These are phyloP conservation scores for Mycena pura DNA, from an alignment of 768 basidiomycete species.

Conservation along the genomic window DNA sequence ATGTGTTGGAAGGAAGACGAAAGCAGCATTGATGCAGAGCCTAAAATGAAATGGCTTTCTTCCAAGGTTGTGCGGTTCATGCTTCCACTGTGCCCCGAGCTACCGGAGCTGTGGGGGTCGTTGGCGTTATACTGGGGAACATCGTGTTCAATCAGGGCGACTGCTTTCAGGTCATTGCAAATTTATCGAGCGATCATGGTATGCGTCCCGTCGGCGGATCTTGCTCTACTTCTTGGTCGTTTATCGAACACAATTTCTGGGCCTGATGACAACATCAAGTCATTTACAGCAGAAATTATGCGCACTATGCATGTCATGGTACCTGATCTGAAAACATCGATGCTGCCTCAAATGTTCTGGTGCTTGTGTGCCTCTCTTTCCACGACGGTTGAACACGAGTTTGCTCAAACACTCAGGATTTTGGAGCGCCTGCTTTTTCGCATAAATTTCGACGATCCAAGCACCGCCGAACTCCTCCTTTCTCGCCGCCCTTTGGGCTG, in stretches of 20 bases:
- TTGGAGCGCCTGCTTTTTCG: constrained; percentile 69
- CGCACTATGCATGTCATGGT: constrained; percentile 73
- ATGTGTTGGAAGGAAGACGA: constrained; percentile 81
- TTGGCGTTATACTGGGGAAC: constrained; percentile 86
- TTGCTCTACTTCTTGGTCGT: constrained; percentile 82
- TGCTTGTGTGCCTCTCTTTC: constrained; percentile 79
- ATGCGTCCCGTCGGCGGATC: constrained; percentile 68
- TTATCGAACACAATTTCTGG: constrained; percentile 85
- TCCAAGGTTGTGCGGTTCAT: constrained; percentile 71
- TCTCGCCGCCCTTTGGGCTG: constrained; percentile 75
- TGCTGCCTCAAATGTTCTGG: constrained; percentile 90
- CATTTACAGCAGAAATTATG: constrained; percentile 85
- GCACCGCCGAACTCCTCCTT: constrained; percentile 72
- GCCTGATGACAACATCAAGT: constrained; percentile 76
- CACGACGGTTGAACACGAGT: constrained; percentile 85
- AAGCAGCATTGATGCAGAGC: constrained; percentile 55
- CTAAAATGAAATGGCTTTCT: constrained; percentile 75
- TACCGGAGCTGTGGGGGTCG: constrained; percentile 80
- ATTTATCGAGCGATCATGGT: constrained; percentile 86
- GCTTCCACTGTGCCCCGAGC: constrained; percentile 69
- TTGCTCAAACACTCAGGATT: constrained; percentile 67
- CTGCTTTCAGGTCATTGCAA: constrained; percentile 89
- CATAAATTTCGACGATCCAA: constrained; percentile 73
- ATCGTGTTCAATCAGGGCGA: constrained; percentile 82
- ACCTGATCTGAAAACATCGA: constrained; percentile 60